These are phyloP conservation scores for Globisporangium takayamanum DNA, from an alignment of 352 stramenopile species.

Conservation along the genomic window DNA sequence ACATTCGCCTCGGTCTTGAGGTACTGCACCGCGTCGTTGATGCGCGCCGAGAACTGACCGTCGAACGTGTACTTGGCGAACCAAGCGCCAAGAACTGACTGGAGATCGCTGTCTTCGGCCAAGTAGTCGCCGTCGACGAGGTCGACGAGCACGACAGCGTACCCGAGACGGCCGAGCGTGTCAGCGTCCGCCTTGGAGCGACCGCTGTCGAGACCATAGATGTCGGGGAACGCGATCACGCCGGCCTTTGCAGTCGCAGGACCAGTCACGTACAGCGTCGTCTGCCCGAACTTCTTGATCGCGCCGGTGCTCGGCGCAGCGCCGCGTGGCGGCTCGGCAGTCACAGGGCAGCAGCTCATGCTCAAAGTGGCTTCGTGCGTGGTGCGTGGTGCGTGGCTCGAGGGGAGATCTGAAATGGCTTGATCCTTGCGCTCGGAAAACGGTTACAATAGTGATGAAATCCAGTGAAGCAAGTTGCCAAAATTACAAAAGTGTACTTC, in stretches of 20 bases:
- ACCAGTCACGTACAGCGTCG: slow-evolving; percentile 67
- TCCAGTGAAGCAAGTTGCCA: too few species aligned
- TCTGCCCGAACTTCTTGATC: slow-evolving; percentile 66
- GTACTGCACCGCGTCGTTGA: slow-evolving; percentile 71
- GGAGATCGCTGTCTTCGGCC: slow-evolving; percentile 15
- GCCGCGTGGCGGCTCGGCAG: slow-evolving; percentile 45
- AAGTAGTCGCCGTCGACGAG: slow-evolving; percentile 65
- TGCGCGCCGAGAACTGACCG: slow-evolving; percentile 36
- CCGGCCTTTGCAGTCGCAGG: slow-evolving; percentile 55
- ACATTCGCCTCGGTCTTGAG: slow-evolving; percentile 53
- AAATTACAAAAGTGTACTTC: too few species aligned
- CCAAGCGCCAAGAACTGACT: slow-evolving; percentile 35
- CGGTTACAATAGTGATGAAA: too few species aligned
- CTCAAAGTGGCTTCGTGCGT: slow-evolving; percentile 3
- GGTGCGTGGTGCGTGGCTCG: background rate
- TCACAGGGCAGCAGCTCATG: slow-evolving; percentile 78
- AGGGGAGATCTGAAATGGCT: background rate
- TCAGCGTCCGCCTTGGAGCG: slow-evolving; percentile 76
- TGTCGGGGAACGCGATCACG: slow-evolving; percentile 67
- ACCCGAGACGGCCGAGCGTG: slow-evolving; percentile 65
- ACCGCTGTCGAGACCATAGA: slow-evolving; percentile 75
- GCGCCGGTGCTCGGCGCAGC: slow-evolving; percentile 34
- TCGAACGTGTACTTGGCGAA: slow-evolving; percentile 67
- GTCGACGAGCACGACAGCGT: slow-evolving; percentile 70
- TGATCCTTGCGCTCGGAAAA: too few species aligned